Percentiles rank a stretch among this genome's conserved stretches.
phyloP scores from a whole-genome alignment of 208 protist genomes.

The Acanthamoeba triangularis region DNA sequence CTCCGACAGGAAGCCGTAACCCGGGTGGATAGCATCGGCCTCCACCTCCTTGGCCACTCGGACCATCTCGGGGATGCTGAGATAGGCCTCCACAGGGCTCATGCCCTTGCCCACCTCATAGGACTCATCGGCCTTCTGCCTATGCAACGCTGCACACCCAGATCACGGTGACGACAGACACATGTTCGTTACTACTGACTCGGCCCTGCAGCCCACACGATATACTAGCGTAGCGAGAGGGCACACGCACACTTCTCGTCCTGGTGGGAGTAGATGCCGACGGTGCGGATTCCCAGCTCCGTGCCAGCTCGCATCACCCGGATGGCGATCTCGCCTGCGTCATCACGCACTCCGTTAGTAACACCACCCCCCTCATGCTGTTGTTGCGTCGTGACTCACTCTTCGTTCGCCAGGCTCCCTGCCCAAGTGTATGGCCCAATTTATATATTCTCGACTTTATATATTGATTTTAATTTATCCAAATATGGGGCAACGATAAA shows the following conservation, averaged over 20 bases:
- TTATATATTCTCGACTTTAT: not conserved
- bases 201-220: too few relatives aligned
- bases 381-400: not conserved
- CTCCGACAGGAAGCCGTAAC: slow-evolving; percentile 85
- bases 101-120: slow-evolving; percentile 85
- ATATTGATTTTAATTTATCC: not conserved
- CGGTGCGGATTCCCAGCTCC: slow-evolving; percentile 92
- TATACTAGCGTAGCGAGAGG: too few relatives aligned
- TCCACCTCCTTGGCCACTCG: slow-evolving; percentile 85
- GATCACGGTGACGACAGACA: too few relatives aligned
- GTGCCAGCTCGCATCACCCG: slow-evolving; percentile 92
- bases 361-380: not conserved
- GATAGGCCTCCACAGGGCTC: slow-evolving; percentile 90
- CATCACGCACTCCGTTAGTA: not conserved
- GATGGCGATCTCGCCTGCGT: slow-evolving; percentile 92
- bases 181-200: too few relatives aligned
- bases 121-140: slow-evolving; percentile 89
- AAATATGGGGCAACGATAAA: too few relatives aligned
- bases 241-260: slow-evolving; percentile 41
- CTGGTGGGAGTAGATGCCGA: slow-evolving; percentile 84
- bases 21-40: slow-evolving; percentile 91
- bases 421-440: too few relatives aligned
- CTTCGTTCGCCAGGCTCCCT: not conserved
- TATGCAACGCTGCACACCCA: slow-evolving; percentile 58
- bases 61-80: slow-evolving; percentile 89